Evolutionary conservation across 2,329 filamentous ascomycete species (phyloP).

Genomic region (Alternaria sp.): DNA sequence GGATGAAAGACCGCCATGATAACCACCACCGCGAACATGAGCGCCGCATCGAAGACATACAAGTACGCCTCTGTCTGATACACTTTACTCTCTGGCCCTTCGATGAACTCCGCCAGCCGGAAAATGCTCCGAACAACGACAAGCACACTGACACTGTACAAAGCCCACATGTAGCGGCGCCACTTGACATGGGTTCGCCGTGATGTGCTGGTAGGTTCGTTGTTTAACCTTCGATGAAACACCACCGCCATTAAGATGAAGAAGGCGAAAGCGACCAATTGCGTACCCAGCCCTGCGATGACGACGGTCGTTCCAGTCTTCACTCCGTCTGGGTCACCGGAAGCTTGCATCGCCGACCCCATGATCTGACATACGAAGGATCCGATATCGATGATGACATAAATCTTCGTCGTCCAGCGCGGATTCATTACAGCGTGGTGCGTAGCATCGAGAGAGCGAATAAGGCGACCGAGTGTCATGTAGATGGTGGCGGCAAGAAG

Average conservation of each 20-base stretch:
- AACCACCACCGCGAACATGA: conserved; percentile 18
- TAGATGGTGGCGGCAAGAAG: conserved; percentile 59
- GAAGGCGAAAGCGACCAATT: conserved; percentile 18
- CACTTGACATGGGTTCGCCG: conserved; percentile 8
- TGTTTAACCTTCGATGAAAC: conserved; percentile 17
- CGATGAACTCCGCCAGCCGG: conserved; percentile 20
- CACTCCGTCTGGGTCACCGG: conserved; percentile 9
- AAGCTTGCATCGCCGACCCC: conserved; percentile 25
- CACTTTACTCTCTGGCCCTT: conserved; percentile 10
- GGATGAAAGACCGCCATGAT: conserved; percentile 18
- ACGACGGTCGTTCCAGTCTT: conserved; percentile 16
- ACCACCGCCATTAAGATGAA: conserved; percentile 18
- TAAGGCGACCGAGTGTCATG: conserved; percentile 56
- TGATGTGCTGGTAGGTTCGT: conserved; percentile 8
- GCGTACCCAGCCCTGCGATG: conserved; percentile 19
- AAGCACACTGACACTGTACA: conserved; percentile 19
- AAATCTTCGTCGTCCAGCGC: conserved; percentile 36
- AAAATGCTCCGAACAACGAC: conserved; percentile 21
- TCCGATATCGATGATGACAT: conserved; percentile 27
- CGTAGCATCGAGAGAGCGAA: conserved; percentile 48
- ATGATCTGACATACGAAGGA: conserved; percentile 28
- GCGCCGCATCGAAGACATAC: conserved; percentile 24
- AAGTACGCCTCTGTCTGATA: conserved; percentile 19
- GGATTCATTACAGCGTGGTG: conserved; percentile 46
- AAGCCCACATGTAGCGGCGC: conserved; percentile 12